Conservation (phyloP, 257 asterid genomes). For the Datura wrightii region DNA sequence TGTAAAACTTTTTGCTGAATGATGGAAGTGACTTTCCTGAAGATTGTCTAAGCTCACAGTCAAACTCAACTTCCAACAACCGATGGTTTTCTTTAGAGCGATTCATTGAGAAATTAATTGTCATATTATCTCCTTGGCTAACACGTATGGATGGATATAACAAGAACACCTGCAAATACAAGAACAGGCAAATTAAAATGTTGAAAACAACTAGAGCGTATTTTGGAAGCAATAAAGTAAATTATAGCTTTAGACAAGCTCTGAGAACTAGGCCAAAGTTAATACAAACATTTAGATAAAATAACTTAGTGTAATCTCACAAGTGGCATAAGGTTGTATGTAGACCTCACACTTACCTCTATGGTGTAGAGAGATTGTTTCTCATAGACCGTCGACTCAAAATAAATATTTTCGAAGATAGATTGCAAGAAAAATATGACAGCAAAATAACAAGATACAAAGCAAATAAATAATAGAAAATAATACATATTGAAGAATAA, state of each 20-base stretch:
- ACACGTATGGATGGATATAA: constrained; percentile 66
- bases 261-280: background rate
- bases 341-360: no score
- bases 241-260: background rate
- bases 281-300: constrained; percentile 14
- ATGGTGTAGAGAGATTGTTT: no score
- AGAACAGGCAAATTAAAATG: constrained; percentile 10
- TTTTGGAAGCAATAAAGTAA: background rate
- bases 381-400: no score
- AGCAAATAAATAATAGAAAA: no score
- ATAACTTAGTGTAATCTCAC: background rate
- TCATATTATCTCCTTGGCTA: constrained; percentile 59
- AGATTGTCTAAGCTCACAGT: constrained; percentile 58
- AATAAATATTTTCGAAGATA: no score
- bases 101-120: constrained; percentile 56
- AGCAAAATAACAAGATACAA: no score
- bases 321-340: no score
- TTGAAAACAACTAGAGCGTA: constrained; percentile 24
- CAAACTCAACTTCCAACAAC: constrained; percentile 76
- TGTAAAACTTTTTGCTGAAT: constrained; percentile 59
- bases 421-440: no score
- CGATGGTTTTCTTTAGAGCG: constrained; percentile 90
- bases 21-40: constrained; percentile 60
- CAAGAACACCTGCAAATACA: constrained; percentile 71
- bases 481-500: no score